A percentile compares a stretch with the other conserved stretches of the same genome.
phyloP scores from a whole-genome alignment of 2,329 filamentous ascomycete species.

The Talaromyces marneffei region DNA sequence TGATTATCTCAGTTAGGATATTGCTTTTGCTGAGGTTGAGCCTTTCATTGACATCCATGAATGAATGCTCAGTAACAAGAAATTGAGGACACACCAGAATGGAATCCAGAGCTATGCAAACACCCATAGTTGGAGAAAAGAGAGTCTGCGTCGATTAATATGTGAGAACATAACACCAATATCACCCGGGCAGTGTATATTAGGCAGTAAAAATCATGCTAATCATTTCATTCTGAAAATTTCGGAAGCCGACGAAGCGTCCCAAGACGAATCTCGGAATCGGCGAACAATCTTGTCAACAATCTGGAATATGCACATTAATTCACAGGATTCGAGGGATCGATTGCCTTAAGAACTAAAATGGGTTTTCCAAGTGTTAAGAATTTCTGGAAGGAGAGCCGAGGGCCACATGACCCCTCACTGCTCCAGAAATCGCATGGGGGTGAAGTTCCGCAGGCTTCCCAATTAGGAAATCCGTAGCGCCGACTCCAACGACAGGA shows the following conservation, averaged over 20 bases:
- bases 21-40: no score
- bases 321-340: background rate
- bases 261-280: background rate
- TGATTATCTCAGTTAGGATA: no score
- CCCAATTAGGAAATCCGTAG: background rate
- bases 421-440: background rate
- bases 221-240: background rate
- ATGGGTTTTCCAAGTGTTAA: background rate
- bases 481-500: background rate
- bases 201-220: no score
- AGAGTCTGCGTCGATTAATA: no score
- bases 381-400: background rate
- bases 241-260: background rate
- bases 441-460: background rate
- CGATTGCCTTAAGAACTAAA: background rate
- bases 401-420: background rate
- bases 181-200: no score
- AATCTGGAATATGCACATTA: background rate
- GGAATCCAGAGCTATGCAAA: no score
- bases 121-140: no score
- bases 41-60: no score
- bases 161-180: no score
- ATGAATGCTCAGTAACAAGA: no score
- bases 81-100: no score
- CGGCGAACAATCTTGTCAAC: background rate